These are phyloP conservation scores for Pterocarpus santalinus DNA, from an alignment of 306 rosid genomes.

Conservation along the genomic window DNA sequence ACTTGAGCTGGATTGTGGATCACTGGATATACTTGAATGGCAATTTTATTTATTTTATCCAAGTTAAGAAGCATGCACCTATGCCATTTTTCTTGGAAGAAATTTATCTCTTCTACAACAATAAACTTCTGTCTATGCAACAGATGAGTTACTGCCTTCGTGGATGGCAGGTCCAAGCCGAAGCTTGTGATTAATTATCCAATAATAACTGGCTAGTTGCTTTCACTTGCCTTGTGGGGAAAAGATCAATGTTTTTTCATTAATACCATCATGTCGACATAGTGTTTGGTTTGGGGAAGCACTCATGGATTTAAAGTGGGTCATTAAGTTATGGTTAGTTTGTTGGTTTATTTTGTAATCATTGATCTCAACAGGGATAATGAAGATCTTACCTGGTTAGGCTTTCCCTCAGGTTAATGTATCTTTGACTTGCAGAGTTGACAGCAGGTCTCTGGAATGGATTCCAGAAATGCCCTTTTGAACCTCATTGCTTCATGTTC, in stretches of 20 bases:
- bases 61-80: background rate
- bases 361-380: background rate
- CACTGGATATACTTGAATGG: background rate
- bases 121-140: background rate
- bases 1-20: background rate
- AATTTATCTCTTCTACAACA: background rate
- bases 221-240: background rate
- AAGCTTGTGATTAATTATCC: too few species aligned
- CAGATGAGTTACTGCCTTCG: background rate
- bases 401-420: background rate
- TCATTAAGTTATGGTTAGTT: background rate
- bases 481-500: background rate
- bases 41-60: background rate
- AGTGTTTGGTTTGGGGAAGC: slow-evolving; percentile 10
- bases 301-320: background rate
- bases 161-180: too few species aligned
- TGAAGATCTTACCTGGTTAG: background rate
- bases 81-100: slow-evolving; percentile 7
- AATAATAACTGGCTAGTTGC: background rate
- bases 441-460: background rate
- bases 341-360: slow-evolving; percentile 2
- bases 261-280: background rate
- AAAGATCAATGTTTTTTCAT: background rate
- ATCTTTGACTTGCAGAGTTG: slow-evolving; percentile 14
- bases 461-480: slow-evolving; percentile 2